Conservation (phyloP, 2,329 filamentous ascomycete genomes). For the Nannizziopsis arthrosporioides region DNA sequence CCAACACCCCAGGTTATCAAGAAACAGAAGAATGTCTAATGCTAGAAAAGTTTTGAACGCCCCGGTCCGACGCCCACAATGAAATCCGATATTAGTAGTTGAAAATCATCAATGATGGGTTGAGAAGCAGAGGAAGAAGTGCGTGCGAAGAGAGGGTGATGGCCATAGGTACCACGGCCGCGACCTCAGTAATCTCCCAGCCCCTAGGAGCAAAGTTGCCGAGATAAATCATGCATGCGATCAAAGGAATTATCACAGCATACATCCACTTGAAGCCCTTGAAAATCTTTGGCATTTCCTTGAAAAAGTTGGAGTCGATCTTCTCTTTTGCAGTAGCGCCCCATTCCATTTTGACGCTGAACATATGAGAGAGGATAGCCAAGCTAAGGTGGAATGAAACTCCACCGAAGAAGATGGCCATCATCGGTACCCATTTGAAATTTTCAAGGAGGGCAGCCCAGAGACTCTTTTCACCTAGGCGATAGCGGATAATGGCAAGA, state of each 20-base stretch:
- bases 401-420: conserved; percentile 70
- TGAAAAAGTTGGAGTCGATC: conserved; percentile 69
- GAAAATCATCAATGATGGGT: conserved; percentile 19
- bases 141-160: conserved; percentile 16
- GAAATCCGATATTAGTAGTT: conserved; percentile 14
- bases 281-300: conserved; percentile 67
- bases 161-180: conserved; percentile 17
- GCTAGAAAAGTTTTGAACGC: too few relatives aligned
- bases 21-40: too few relatives aligned
- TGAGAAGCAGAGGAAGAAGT: conserved; percentile 17
- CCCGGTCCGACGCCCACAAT: neutral
- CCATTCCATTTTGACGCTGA: conserved; percentile 78
- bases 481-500: conserved; percentile 52
- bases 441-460: conserved; percentile 44
- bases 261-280: conserved; percentile 68
- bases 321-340: conserved; percentile 68
- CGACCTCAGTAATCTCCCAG: conserved; percentile 32
- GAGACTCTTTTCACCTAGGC: conserved; percentile 44
- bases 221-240: conserved; percentile 22
- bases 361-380: conserved; percentile 69
- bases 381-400: conserved; percentile 60
- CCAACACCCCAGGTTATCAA: too few relatives aligned
- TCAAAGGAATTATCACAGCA: conserved; percentile 17
- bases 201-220: conserved; percentile 21
- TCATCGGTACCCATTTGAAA: conserved; percentile 51